Base-by-base conservation (phyloP, 768 basidiomycete species). In the Pleurotus ostreatus region DNA sequence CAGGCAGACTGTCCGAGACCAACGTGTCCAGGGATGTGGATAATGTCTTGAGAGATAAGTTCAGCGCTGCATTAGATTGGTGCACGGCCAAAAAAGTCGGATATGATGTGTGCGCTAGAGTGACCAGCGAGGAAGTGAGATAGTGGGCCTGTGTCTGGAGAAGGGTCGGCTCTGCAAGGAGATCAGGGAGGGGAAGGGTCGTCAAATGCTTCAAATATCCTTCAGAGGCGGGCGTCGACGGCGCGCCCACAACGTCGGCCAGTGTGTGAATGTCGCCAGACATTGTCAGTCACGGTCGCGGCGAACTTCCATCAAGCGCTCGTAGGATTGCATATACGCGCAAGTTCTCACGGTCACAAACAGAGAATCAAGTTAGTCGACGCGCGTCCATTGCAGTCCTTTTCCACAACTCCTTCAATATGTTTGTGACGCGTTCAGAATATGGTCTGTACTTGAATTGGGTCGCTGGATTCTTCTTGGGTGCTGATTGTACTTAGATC, bases 371-470 rank as follows among this genome's bases (percentile, higher is more conserved):
- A 34, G 30, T 34, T 34, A 34, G 18, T 47, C 38, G 51, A 39
- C 51, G 51, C 51, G 51, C 51, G 51, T 53, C 13, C 51, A 40
- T 30, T 8, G 13, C 59, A 57, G 62, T 62, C 61, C 64, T 56
- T 62, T 59, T 59, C 59, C 47, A 56, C 58, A 30, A 23, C 38
- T 45, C 48, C 56, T 58, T 59, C 57, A 72, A 65, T 67, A 94
- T 94, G 92, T 94, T 94, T 71, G 81, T 93, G 73, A 94, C 92
- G 75, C 88, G 92, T 78, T 94, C 92, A 77, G 92, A 94, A 80
- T 95, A 94, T 74, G 92, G 92, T 91, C 62, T 49, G 74, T 58
- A 26, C n/a, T 40, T 56, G 46, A 69, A 49, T 30, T 38, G 38
- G 40, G 20, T 38, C 3, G 1, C 9, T n/a, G 18, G 9, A 1